Evolutionary conservation across 306 rosid genomes (phyloP), one percentile per base, ranked within the genome.

Genomic region (Vigna hirtella): DNA sequence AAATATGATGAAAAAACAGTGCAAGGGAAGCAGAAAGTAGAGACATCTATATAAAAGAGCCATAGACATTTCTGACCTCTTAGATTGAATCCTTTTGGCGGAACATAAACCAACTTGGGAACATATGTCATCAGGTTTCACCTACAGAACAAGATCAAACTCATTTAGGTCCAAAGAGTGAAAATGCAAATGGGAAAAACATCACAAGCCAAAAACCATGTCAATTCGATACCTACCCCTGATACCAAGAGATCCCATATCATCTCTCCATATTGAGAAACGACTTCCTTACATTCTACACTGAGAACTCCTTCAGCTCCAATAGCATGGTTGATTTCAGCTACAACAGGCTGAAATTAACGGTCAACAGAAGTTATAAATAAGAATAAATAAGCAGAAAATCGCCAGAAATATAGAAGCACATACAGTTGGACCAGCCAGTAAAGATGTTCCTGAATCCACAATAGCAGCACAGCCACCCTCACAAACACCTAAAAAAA

Each of bases 381-480:
- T 43, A 34, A 49, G 52, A 43, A 56, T 12, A 22, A 13, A 42
- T 45, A 52, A 26, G 71, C 55, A 72, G 43, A 43, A 69, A 32
- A 15, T 15, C 0, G 47, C 50, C 20, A 49, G 34, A 69, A 68
- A 59, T 79, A 77, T 12, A 43, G 75, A 82, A 77, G 71, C 66
- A 81, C 86, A 68, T 88, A 93, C 98, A 1, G 95, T 91, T 79
- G 98, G 98, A 66, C 97, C 98, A 73, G 91, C 86, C 62, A 93
- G 93, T 77, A 93, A 86, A 80, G 98, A 93, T 48, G 97, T 91
- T 83, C 97, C 97, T 4, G 98, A 91, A 85, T 93, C 98, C 85
- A 91, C 91, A 79, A 90, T 81, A 66, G 93, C 96, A 82, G 91
- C 93, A 81, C 98, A 91, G 26, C 97, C 97, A 48, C 86, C 89